Conservation (phyloP, 768 basidiomycete species). For the Tricholoma sp. region DNA sequence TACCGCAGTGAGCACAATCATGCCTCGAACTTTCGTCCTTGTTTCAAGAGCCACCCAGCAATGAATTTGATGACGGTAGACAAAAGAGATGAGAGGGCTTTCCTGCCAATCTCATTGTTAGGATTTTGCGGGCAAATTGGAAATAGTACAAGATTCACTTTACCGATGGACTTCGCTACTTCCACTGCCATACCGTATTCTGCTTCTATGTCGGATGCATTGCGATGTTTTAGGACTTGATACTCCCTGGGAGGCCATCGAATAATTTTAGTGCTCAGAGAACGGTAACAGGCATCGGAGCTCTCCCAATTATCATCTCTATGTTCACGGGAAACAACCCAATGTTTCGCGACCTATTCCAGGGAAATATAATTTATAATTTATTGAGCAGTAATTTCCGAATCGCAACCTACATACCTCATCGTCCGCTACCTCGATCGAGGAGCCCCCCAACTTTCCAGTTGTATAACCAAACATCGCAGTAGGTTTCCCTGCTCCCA, state of each 20-base stretch:
- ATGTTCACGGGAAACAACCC: not conserved
- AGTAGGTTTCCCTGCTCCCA: no score
- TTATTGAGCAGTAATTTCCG: no score
- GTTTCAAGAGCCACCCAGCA: not conserved
- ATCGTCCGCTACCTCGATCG: no score
- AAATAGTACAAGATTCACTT: not conserved
- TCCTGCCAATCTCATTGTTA: no score
- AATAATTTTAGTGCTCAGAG: not conserved
- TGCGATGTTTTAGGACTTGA: not conserved
- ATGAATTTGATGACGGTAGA: not conserved
- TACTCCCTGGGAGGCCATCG: not conserved
- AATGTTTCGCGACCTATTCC: not conserved
- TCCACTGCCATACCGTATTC: not conserved
- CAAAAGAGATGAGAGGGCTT: not conserved
- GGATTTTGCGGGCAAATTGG: no score
- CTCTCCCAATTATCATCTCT: not conserved
- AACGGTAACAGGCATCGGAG: not conserved
- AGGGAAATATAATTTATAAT: no score
- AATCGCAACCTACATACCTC: no score
- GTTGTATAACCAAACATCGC: no score
- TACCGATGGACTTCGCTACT: not conserved
- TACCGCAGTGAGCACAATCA: no score
- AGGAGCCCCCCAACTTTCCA: no score
- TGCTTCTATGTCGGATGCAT: not conserved
- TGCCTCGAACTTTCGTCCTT: no score